Base-by-base conservation (phyloP, 2,329 filamentous ascomycete species). In the Nigrospora oryzae region DNA sequence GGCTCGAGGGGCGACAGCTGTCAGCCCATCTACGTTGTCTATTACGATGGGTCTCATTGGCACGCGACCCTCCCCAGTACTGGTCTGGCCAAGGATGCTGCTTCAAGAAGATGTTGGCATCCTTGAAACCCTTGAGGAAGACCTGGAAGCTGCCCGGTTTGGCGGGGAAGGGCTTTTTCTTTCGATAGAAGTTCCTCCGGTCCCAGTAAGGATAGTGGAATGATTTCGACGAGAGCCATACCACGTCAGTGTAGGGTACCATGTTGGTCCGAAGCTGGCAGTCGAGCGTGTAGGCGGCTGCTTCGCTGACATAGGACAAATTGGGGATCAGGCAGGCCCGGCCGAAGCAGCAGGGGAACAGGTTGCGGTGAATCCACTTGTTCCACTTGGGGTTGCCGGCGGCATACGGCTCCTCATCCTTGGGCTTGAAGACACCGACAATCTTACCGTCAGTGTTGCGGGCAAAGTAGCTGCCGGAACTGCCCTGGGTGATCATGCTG, bases 191-290 rank as follows among this genome's bases (percentile, higher is more conserved):
- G 56, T 83, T 89, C 57, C 90, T 79, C 16, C 91, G 81, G 59
- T 95, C 90, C 90, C 90, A 98, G 63, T 93, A 97, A 47, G 95
- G 93, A 61, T 98, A 98, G 64, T 94, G 90, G 63, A 98, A 98
- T 2, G 90, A 94, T 63, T 95, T 97, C 15, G 93, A 97, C 6
- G 91, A 94, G 23, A 98, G 73, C 59, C 85, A 86, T 32, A 97
- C 89, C 36, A 98, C 88, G 57, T 95, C 93, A 36, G 93, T 98
- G 57, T 96, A 97, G 1, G 93, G 93, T 5, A 98, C 94, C 54
- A 98, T 75, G 61, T 95, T 82, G 16, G 93, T 97, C 55, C 84
- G 84, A 41, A 98, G 72, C 59, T 95, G 89, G 53, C 79, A 83
- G 65, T 98, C 93, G 43, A 98, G 81, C 6, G 95, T 89, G 63